Conservation (phyloP, 2,329 filamentous ascomycete genomes). For the Lithohypha guttulata region DNA sequence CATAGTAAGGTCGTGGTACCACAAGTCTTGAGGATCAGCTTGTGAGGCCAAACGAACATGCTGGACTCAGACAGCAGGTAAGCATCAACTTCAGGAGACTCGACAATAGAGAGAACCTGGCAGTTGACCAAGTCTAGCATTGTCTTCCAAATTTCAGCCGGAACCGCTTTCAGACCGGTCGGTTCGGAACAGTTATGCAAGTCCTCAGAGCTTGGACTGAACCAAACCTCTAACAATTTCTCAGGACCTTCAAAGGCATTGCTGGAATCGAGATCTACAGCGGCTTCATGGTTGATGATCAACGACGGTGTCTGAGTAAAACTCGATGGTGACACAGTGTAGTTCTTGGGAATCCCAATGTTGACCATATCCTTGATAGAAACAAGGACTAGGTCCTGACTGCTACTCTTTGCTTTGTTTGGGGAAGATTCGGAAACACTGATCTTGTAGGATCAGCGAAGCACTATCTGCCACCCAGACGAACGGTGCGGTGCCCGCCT, state of each 20-base stretch:
- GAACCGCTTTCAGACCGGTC: slow-evolving; percentile 74
- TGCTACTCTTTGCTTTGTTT: slow-evolving; percentile 2
- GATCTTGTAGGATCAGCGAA: slow-evolving; percentile 51
- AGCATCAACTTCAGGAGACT: slow-evolving; percentile 88
- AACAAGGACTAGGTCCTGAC: slow-evolving; percentile 14
- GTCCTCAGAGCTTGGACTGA: slow-evolving; percentile 65
- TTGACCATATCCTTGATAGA: slow-evolving; percentile 63
- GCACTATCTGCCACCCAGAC: slow-evolving; percentile 97
- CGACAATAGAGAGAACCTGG: slow-evolving; percentile 89
- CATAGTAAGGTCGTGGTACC: slow-evolving; percentile 89
- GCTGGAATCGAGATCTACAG: slow-evolving; percentile 81
- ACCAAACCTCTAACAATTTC: slow-evolving; percentile 98
- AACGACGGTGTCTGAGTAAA: slow-evolving; percentile 72
- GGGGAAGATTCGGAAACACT: slow-evolving; percentile 15
- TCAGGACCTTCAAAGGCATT: slow-evolving; percentile 98
- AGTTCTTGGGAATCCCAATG: slow-evolving; percentile 67
- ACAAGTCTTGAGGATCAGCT: slow-evolving; percentile 96
- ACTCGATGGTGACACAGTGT: slow-evolving; percentile 69
- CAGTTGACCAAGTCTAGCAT: slow-evolving; percentile 98
- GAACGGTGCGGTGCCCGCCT: slow-evolving; percentile 87
- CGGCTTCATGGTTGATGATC: slow-evolving; percentile 94
- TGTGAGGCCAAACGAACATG: slow-evolving; percentile 99
- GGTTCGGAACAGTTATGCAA: slow-evolving; percentile 61
- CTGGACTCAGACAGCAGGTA: slow-evolving; percentile 97
- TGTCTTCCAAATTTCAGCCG: slow-evolving; percentile 76